These are phyloP conservation scores for Penicillium griseofulvum DNA, from an alignment of 2,329 filamentous ascomycete species.

Conservation along the genomic window DNA sequence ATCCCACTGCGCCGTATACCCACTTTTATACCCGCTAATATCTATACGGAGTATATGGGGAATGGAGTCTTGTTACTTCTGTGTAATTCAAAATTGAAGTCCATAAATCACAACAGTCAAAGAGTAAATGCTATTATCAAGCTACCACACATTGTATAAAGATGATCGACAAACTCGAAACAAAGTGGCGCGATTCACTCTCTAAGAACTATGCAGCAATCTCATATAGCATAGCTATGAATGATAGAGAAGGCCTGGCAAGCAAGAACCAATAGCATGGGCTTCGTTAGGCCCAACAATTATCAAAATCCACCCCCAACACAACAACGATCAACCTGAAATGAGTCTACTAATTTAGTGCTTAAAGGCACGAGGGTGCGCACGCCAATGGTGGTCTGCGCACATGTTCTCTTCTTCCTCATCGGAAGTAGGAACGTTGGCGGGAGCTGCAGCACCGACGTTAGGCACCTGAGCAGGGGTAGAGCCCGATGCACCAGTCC, in stretches of 20 bases:
- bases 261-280: neutral
- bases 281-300: neutral
- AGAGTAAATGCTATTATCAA: neutral
- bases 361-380: neutral
- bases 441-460: neutral
- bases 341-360: neutral
- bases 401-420: neutral
- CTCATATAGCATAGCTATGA: neutral
- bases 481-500: neutral
- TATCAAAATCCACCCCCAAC: neutral
- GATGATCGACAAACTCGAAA: neutral
- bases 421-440: neutral
- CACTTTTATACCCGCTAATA: too few species aligned
- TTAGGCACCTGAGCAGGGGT: neutral
- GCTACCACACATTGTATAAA: neutral
- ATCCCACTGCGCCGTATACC: too few species aligned
- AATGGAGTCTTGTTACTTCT: too few species aligned
- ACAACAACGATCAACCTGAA: neutral
- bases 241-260: neutral
- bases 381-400: neutral
- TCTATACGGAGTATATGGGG: too few species aligned
- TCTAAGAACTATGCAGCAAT: neutral
- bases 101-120: neutral
- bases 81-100: neutral
- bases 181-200: neutral